Conservation (phyloP, 441 rosid genomes). For the Brassica hybrid region DNA sequence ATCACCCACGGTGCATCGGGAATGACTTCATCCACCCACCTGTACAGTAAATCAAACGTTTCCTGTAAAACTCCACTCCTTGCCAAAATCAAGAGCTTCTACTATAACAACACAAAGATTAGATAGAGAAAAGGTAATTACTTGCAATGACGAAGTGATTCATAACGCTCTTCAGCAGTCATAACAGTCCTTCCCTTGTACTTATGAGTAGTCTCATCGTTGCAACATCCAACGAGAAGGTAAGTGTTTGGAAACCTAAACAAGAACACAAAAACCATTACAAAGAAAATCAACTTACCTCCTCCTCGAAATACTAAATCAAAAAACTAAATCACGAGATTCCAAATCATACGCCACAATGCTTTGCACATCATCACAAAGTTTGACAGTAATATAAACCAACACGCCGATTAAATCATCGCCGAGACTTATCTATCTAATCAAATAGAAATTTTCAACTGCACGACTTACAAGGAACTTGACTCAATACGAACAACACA, state of each 20-base stretch:
- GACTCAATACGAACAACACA: no score
- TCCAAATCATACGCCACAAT: no score
- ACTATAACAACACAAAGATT: neutral
- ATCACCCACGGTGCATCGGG: slow-evolving; percentile 97
- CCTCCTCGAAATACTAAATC: neutral
- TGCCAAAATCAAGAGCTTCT: no score
- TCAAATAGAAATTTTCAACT: no score
- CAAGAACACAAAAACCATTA: neutral
- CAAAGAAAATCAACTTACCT: neutral
- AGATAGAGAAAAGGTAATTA: slow-evolving; percentile 26
- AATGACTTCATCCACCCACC: slow-evolving; percentile 97
- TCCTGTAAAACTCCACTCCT: neutral
- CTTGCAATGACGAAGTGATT: slow-evolving; percentile 96
- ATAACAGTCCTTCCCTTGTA: slow-evolving; percentile 92
- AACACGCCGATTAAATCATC: neutral
- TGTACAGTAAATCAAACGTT: slow-evolving; percentile 40
- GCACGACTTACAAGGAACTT: neutral
- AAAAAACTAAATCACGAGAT: neutral
- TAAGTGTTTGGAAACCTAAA: slow-evolving; percentile 84
- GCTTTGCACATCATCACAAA: no score
- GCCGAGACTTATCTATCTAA: neutral
- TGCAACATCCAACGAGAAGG: slow-evolving; percentile 89
- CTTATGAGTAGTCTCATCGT: slow-evolving; percentile 77
- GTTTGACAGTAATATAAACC: neutral
- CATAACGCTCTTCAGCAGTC: slow-evolving; percentile 83